Conservation (phyloP, 495 filamentous ascomycete species). For the Pseudotulostoma volvatum region DNA sequence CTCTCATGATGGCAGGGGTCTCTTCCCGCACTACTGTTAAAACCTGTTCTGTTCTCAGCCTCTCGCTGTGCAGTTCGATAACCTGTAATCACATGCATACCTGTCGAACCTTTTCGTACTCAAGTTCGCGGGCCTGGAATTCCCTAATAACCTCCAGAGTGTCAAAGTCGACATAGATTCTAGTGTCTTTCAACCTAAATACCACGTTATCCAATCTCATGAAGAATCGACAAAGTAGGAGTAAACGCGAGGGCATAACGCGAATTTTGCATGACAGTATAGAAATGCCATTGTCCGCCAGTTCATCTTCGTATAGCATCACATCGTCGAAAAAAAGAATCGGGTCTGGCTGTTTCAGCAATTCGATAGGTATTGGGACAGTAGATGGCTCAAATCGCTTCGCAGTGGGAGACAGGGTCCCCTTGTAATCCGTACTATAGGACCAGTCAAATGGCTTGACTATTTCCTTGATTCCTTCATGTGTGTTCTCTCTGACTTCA, state of each 20-base stretch:
- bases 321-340: slow-evolving; percentile 93
- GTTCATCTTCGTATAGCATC: slow-evolving; percentile 88
- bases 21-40: slow-evolving; percentile 57
- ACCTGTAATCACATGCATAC: slow-evolving; percentile 24
- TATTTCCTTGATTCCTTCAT: slow-evolving; percentile 80
- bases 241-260: slow-evolving; percentile 74
- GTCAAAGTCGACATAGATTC: slow-evolving; percentile 81
- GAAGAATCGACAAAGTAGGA: slow-evolving; percentile 78
- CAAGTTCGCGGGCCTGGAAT: slow-evolving; percentile 67
- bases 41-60: slow-evolving; percentile 30
- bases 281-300: slow-evolving; percentile 92
- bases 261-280: slow-evolving; percentile 75
- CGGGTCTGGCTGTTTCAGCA: slow-evolving; percentile 72
- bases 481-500: slow-evolving; percentile 50
- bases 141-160: slow-evolving; percentile 72
- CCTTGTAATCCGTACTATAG: slow-evolving; percentile 74
- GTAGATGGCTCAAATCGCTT: slow-evolving; percentile 33
- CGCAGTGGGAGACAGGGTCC: slow-evolving; percentile 32
- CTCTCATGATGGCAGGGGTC: slow-evolving; percentile 60
- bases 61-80: slow-evolving; percentile 1
- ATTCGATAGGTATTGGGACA: slow-evolving; percentile 60
- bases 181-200: slow-evolving; percentile 72
- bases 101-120: slow-evolving; percentile 60
- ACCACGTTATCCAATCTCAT: slow-evolving; percentile 84
- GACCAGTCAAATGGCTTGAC: slow-evolving; percentile 97